These are phyloP conservation scores for Solanum lycopersicoides DNA, from an alignment of 257 asterid species.

Conservation along the genomic window DNA sequence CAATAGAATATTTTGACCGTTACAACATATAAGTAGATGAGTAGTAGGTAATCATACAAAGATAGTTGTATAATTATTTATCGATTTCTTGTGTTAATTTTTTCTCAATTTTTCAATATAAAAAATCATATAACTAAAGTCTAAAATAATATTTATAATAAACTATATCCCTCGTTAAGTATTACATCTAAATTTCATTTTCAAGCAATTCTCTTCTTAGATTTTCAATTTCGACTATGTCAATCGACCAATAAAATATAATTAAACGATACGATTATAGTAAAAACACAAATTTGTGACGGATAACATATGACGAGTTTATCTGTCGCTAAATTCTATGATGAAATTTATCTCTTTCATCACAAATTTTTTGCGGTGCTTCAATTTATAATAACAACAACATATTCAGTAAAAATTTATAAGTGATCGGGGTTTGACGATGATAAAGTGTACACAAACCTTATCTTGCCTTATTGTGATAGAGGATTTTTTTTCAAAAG, in stretches of 20 bases:
- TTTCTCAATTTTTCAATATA: not conserved
- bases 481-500: not conserved
- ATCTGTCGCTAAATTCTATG: not conserved
- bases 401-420: no score
- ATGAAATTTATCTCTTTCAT: not conserved
- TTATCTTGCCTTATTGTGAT: not conserved
- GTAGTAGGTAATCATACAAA: not conserved
- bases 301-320: not conserved
- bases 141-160: not conserved
- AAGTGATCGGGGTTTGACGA: not conserved
- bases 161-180: not conserved
- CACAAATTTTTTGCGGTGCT: no score
- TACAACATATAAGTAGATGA: not conserved
- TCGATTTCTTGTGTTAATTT: not conserved
- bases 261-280: not conserved
- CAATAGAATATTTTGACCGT: not conserved
- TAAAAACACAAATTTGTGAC: not conserved
- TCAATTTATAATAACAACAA: no score
- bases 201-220: not conserved
- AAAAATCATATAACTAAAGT: not conserved
- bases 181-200: not conserved
- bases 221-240: not conserved
- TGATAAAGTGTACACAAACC: rapidly evolving
- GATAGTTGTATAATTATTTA: not conserved
- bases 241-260: not conserved